A percentile compares a stretch with the other conserved stretches of the same genome.
These are phyloP conservation scores for Sequoia sempervirens DNA, from an alignment of 75 land plant genomes.

Conservation along the genomic window DNA sequence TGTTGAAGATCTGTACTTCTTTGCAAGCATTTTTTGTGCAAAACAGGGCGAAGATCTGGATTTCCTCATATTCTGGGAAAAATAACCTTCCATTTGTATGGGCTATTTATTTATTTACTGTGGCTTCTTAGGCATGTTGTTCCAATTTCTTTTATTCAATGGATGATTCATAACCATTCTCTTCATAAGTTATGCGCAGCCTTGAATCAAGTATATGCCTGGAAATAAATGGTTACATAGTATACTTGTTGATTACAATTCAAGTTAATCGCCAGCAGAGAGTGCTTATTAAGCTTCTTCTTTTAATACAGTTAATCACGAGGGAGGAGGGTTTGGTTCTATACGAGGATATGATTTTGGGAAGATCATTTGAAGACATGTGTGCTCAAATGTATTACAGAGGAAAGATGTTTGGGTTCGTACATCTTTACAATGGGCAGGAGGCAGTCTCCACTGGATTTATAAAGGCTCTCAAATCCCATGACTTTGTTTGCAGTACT, in stretches of 20 bases:
- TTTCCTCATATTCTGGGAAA: background rate
- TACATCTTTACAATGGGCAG: constrained; percentile 98
- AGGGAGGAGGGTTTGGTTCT: constrained; percentile 74
- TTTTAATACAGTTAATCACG: constrained; percentile 55
- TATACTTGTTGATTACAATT: background rate
- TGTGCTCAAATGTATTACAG: constrained; percentile 99
- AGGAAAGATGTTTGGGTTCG: constrained; percentile 97
- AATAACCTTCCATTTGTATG: background rate
- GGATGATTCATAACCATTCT: background rate
- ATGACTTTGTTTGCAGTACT: constrained; percentile 79
- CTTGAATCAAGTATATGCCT: background rate
- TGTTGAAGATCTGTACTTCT: constrained; percentile 6
- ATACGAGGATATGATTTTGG: constrained; percentile 89
- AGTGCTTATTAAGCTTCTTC: background rate
- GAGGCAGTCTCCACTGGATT: constrained; percentile 97
- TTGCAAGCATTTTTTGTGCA: constrained; percentile 1
- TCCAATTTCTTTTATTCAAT: background rate
- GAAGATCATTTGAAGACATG: constrained; percentile 94
- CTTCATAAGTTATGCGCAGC: background rate
- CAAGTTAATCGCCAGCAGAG: background rate
- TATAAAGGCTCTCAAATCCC: constrained; percentile 68
- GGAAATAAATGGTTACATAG: background rate
- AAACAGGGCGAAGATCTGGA: background rate
- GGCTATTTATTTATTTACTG: background rate
- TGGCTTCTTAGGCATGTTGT: background rate